phyloP scores from a whole-genome alignment of 208 protist species.

The Leishmania major region DNA sequence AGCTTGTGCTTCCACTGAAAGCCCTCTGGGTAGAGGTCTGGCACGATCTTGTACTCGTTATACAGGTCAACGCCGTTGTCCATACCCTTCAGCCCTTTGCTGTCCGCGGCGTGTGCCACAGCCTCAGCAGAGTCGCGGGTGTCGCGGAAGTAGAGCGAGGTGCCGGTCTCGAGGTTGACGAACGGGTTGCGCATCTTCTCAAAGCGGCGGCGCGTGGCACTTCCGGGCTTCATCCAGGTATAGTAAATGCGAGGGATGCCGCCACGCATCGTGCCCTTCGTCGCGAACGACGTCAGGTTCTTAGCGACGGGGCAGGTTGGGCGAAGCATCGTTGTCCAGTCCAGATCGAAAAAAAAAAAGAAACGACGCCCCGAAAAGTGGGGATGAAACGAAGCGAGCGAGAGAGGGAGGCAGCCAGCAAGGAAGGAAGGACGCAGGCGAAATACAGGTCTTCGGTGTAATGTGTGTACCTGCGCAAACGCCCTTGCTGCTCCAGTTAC shows the following conservation, averaged over 20 bases:
- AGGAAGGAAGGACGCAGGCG: not conserved
- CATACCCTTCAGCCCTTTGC: slow-evolving; percentile 92
- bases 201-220: slow-evolving; percentile 88
- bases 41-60: slow-evolving; percentile 94
- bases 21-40: slow-evolving; percentile 92
- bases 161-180: slow-evolving; percentile 91
- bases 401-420: not conserved
- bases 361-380: not conserved
- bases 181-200: slow-evolving; percentile 96
- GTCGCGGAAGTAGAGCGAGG: slow-evolving; percentile 92
- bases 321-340: slow-evolving; percentile 50
- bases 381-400: not conserved
- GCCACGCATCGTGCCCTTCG: slow-evolving; percentile 91
- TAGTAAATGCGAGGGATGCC: slow-evolving; percentile 94
- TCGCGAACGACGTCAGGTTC: slow-evolving; percentile 88
- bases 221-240: slow-evolving; percentile 91
- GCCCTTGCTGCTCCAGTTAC: not conserved
- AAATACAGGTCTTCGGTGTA: not conserved
- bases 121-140: slow-evolving; percentile 88
- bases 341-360: not conserved
- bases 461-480: not conserved
- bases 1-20: slow-evolving; percentile 95
- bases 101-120: slow-evolving; percentile 83
- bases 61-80: slow-evolving; percentile 92
- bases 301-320: slow-evolving; percentile 41